These are phyloP conservation scores for Bipolaris zeicola DNA, from an alignment of 2,329 filamentous ascomycete genomes.

Conservation along the genomic window DNA sequence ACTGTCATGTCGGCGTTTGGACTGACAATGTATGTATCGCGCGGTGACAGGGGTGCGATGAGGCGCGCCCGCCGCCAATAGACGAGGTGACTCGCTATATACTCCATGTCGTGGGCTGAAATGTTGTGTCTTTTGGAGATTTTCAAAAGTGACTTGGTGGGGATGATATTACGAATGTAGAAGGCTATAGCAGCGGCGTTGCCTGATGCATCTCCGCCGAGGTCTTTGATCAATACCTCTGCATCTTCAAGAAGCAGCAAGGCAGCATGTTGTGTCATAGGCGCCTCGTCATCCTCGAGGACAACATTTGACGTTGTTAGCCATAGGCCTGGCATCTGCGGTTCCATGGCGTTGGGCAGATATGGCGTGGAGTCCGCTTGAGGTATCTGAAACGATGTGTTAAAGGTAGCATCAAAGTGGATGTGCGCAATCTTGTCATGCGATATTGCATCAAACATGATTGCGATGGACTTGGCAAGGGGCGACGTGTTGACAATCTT, in stretches of 20 bases:
- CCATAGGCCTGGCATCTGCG: constrained; percentile 77
- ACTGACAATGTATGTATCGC: constrained; percentile 89
- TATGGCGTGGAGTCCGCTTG: constrained; percentile 71
- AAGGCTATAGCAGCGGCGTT: constrained; percentile 79
- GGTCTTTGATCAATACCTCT: constrained; percentile 73
- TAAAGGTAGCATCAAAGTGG: constrained; percentile 69
- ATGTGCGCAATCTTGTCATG: constrained; percentile 85
- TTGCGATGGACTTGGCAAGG: constrained; percentile 80
- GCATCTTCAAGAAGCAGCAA: constrained; percentile 85
- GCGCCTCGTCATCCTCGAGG: constrained; percentile 69
- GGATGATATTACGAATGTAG: constrained; percentile 64
- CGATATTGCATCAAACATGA: constrained; percentile 80
- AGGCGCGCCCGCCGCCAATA: constrained; percentile 94
- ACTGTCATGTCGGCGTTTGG: constrained; percentile 82
- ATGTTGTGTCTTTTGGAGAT: constrained; percentile 74
- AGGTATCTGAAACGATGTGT: constrained; percentile 68
- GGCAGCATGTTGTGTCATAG: constrained; percentile 83
- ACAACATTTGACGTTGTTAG: constrained; percentile 84
- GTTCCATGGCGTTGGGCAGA: constrained; percentile 70
- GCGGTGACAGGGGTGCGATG: constrained; percentile 85
- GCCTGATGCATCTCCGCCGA: constrained; percentile 73
- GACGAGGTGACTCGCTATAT: constrained; percentile 89
- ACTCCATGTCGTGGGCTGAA: constrained; percentile 78
- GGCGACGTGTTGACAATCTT: constrained; percentile 75
- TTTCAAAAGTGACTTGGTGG: constrained; percentile 72